Base-by-base conservation (phyloP, 805 yeast species). In the Starmerella vaccinii region DNA sequence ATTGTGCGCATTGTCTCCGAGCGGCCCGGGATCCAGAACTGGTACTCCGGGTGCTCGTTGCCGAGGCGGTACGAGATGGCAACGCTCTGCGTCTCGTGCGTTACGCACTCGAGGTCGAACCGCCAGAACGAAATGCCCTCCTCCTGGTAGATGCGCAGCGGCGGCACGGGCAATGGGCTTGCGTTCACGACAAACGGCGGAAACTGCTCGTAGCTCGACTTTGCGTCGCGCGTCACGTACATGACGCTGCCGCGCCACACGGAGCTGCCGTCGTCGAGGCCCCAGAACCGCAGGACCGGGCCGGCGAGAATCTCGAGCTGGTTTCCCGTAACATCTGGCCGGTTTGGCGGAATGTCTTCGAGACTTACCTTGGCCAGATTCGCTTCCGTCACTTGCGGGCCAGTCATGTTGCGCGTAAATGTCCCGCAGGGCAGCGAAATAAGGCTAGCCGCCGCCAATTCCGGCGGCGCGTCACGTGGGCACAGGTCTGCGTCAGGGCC, bases 1-100 rank as follows among this genome's bases (percentile, higher is more conserved):
- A 88, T 74, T 5, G 82, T 74, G 64, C 88, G 89, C 86, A 87
- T 86, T 23, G 88, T 75, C 62, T 80, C 80, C 2, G 68, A 60
- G 1, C 60, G 55, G 0, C 82, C 69, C 0, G 97, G 96, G 2
- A 89, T 60, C 63, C 66, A 84, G 61, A 89, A 88, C 55, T 78
- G 76, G 63, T 73, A 84, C 35, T 73, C 68, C n/a, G 66, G 64
- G 53, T 64, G 63, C 48, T 60, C 59, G 19, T 61, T 60, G 57
- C 84, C 80, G 49, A 89, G 68, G 3, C 69, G 62, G 63, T 89
- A 89, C 49, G 74, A 73, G 13, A 83, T 76, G 56, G 72, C 72
- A 61, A 82, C 87, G 23, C 54, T 45, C 58, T 82, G 92, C 53
- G 61, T 64, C 0, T 64, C 62, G 0, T 54, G 58, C 52, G 86